A percentile compares a stretch with the other conserved stretches of the same genome.
phyloP scores from a whole-genome alignment of 768 basidiomycete species.

The Agaricus blazei region DNA sequence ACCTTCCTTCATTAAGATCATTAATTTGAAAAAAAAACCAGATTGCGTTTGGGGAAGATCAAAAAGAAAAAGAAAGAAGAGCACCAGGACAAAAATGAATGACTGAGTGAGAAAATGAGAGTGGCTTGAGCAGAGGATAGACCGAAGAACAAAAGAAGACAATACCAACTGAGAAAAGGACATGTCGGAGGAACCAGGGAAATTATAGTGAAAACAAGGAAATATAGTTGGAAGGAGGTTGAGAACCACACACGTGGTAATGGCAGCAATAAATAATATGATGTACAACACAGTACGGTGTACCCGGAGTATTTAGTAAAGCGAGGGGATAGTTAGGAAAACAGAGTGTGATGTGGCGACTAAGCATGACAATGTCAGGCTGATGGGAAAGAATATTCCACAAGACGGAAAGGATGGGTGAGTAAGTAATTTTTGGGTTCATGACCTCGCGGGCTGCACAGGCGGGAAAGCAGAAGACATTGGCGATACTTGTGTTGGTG shows the following conservation, averaged over 20 bases:
- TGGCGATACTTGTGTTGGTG: conserved; percentile 60
- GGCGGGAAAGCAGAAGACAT: conserved; percentile 82
- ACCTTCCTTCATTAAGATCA: too few relatives aligned
- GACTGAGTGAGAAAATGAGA: neutral
- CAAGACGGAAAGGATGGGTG: neutral
- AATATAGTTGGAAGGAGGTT: neutral
- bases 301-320: neutral
- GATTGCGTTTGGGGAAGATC: too few relatives aligned
- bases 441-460: conserved; percentile 26
- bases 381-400: neutral
- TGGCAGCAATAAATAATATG: conserved; percentile 6
- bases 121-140: neutral
- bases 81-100: neutral
- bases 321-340: neutral
- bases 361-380: too few relatives aligned
- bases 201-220: conserved; percentile 1
- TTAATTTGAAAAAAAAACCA: neutral
- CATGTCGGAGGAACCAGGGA: conserved; percentile 3
- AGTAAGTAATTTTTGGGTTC: conserved; percentile 6
- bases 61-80: neutral
- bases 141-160: neutral
- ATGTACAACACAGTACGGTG: conserved; percentile 3
- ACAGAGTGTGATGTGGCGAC: neutral
- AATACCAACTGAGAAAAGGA: neutral
- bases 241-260: neutral